These are phyloP conservation scores for Boeremia lycopersici DNA, from an alignment of 2,329 filamentous ascomycete species.

Conservation along the genomic window DNA sequence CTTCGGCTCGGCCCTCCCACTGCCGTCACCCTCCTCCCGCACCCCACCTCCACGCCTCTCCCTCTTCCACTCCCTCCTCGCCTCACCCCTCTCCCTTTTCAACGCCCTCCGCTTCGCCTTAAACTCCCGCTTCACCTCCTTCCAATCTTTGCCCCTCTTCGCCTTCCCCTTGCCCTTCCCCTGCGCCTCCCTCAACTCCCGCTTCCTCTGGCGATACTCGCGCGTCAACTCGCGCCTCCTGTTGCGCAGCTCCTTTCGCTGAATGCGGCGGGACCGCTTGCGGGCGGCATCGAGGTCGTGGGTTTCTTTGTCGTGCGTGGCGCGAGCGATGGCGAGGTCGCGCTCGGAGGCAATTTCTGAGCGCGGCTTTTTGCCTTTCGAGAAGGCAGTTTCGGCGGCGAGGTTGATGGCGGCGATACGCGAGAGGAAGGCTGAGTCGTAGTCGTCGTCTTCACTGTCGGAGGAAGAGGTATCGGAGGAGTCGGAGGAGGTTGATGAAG, in stretches of 20 bases:
- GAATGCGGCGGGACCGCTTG: constrained; percentile 24
- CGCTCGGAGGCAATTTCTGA: constrained; percentile 32
- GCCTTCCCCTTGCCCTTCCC: constrained; percentile 28
- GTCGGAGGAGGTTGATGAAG: constrained; percentile 32
- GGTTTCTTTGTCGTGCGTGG: constrained; percentile 23
- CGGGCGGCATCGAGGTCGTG: constrained; percentile 27
- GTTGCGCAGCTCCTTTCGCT: constrained; percentile 14
- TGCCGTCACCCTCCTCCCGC: neutral
- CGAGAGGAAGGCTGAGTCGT: constrained; percentile 14
- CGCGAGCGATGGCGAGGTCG: constrained; percentile 32
- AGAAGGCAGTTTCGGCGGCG: constrained; percentile 18
- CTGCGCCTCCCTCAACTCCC: constrained; percentile 24
- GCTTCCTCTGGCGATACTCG: constrained; percentile 24
- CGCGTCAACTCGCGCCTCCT: constrained; percentile 24
- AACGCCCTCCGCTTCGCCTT: constrained; percentile 29
- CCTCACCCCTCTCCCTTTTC: constrained; percentile 19
- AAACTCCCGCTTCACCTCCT: constrained; percentile 29
- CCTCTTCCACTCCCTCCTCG: constrained; percentile 26
- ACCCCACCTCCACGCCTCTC: constrained; percentile 12
- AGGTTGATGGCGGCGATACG: constrained; percentile 34
- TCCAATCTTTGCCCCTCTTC: constrained; percentile 32
- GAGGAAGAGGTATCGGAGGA: constrained; percentile 25
- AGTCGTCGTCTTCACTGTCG: constrained; percentile 21
- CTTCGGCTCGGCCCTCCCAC: constrained; percentile 8
- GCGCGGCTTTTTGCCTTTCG: constrained; percentile 34